These are phyloP conservation scores for Lactarius evosmus DNA, from an alignment of 768 basidiomycete genomes.

Conservation along the genomic window DNA sequence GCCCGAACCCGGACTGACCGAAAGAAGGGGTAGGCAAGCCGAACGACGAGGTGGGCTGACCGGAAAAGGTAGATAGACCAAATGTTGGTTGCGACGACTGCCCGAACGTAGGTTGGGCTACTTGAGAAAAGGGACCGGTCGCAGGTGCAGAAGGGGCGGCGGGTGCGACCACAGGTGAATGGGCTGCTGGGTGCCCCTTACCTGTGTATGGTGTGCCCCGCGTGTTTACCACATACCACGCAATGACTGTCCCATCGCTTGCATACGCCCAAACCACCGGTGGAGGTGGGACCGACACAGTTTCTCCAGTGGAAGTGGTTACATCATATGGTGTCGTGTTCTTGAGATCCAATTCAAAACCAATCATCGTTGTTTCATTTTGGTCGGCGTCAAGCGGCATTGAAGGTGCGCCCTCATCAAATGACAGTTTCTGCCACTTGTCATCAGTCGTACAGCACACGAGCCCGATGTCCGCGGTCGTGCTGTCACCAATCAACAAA, in stretches of 20 bases:
- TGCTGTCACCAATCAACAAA: constrained; percentile 47
- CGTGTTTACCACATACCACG: constrained; percentile 64
- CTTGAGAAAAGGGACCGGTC: constrained; percentile 16
- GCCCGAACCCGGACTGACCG: constrained; percentile 20
- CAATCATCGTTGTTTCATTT: constrained; percentile 67
- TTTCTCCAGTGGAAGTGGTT: constrained; percentile 42
- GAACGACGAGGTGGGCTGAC: constrained; percentile 13
- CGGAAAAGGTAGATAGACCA: constrained; percentile 22
- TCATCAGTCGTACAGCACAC: constrained; percentile 39
- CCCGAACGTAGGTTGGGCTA: constrained; percentile 28
- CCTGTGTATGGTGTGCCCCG: constrained; percentile 53
- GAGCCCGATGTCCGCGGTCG: constrained; percentile 49
- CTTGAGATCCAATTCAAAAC: constrained; percentile 65
- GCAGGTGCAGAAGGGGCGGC: constrained; percentile 9
- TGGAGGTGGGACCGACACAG: constrained; percentile 43
- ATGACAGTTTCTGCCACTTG: constrained; percentile 43
- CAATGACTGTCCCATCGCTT: constrained; percentile 74
- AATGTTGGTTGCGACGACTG: constrained; percentile 30
- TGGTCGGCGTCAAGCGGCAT: constrained; percentile 66
- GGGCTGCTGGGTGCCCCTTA: constrained; percentile 37
- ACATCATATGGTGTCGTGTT: constrained; percentile 40
- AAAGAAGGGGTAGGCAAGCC: constrained; percentile 36
- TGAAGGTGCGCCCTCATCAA: constrained; percentile 51
- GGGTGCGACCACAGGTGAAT: constrained; percentile 13
- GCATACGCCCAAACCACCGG: constrained; percentile 74